These are phyloP conservation scores for Nannochloris sp. DNA, from an alignment of 139 green algal genomes.

Conservation along the genomic window DNA sequence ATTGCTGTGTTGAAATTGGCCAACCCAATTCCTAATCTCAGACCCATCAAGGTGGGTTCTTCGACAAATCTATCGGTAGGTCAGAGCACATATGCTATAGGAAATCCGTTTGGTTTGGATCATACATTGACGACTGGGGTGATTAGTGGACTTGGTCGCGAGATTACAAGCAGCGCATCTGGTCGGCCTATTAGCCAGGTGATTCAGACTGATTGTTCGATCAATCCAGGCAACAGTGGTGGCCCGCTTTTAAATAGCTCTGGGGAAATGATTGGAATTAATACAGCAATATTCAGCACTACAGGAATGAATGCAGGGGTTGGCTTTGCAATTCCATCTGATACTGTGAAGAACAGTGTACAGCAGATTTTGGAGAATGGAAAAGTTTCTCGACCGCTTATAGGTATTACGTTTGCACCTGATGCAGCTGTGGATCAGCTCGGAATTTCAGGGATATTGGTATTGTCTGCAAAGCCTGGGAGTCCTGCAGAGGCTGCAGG, in stretches of 20 bases:
- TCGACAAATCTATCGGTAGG: conserved; percentile 53
- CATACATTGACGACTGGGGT: conserved; percentile 68
- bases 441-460: conserved; percentile 68
- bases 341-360: conserved; percentile 50
- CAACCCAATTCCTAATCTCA: conserved; percentile 9
- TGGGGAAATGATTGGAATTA: conserved; percentile 53
- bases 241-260: conserved; percentile 49
- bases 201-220: conserved; percentile 74
- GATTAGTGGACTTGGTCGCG: conserved; percentile 25
- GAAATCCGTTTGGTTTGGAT: conserved; percentile 78
- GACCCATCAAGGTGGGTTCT: conserved; percentile 28
- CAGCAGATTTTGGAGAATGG: conserved; percentile 66
- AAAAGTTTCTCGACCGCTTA: conserved; percentile 52
- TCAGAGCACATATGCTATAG: conserved; percentile 78
- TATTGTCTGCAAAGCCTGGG: conserved; percentile 49
- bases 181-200: conserved; percentile 54
- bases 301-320: conserved; percentile 66
- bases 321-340: conserved; percentile 73
- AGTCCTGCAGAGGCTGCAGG: conserved; percentile 68
- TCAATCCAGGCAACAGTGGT: conserved; percentile 42
- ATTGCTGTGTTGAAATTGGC: conserved; percentile 57
- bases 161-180: conserved; percentile 43
- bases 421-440: conserved; percentile 58
- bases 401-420: conserved; percentile 87
- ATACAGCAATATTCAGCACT: conserved; percentile 73